Evolutionary conservation across 2,329 filamentous ascomycete genomes (phyloP).

Genomic region (Fusarium sp.): DNA sequence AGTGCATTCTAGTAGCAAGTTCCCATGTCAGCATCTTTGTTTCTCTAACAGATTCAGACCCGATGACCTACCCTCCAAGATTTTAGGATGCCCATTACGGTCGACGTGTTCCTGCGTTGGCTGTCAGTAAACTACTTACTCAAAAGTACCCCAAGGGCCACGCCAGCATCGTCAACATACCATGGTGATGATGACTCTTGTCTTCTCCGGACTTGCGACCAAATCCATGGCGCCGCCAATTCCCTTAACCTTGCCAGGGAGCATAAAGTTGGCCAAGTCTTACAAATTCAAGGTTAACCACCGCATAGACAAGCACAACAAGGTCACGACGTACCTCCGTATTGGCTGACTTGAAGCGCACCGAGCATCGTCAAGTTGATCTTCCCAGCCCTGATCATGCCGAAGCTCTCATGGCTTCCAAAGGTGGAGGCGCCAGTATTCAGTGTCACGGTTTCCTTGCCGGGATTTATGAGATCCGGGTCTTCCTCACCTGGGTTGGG

Average conservation of each 20-base stretch:
- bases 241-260: constrained; percentile 90
- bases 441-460: constrained; percentile 89
- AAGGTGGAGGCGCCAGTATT: constrained; percentile 80
- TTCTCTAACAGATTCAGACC: too few relatives aligned
- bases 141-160: neutral
- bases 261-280: constrained; percentile 90
- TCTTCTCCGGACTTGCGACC: constrained; percentile 82
- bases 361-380: constrained; percentile 87
- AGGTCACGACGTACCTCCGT: constrained; percentile 48
- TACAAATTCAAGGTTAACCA: neutral
- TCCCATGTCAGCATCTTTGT: neutral
- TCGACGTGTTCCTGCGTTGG: constrained; percentile 76
- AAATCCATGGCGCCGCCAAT: constrained; percentile 95
- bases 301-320: neutral
- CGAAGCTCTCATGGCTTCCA: constrained; percentile 76
- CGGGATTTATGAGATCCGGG: constrained; percentile 87
- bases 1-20: constrained; percentile 63
- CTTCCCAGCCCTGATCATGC: constrained; percentile 85
- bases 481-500: constrained; percentile 79
- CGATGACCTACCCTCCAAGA: constrained; percentile 71
- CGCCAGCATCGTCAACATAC: neutral
- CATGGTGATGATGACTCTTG: constrained; percentile 93
- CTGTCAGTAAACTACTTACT: neutral
- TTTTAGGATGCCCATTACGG: constrained; percentile 92
- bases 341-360: constrained; percentile 84